Conservation (phyloP, 2,329 filamentous ascomycete genomes). For the Neopestalotiopsis clavispora region DNA sequence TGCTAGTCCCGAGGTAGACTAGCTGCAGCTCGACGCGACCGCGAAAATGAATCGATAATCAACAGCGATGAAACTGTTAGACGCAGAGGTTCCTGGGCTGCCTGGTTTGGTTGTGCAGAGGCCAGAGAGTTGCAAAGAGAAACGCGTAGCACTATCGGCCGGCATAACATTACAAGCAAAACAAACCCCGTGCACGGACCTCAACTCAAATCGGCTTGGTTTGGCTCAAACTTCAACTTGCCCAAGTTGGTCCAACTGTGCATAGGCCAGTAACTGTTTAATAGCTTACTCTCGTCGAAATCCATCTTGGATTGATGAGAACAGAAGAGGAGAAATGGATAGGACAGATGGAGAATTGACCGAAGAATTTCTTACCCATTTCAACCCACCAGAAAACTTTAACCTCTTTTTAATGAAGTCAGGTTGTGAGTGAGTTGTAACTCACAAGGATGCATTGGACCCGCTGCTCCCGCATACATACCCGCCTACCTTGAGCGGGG, state of each 20-base stretch:
- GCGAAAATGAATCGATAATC: background rate
- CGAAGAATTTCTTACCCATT: background rate
- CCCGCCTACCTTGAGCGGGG: background rate
- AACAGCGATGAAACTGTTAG: background rate
- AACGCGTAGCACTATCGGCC: background rate
- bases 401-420: background rate
- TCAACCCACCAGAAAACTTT: background rate
- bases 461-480: background rate
- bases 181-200: background rate
- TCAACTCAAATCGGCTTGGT: background rate
- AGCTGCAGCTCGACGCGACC: conserved; percentile 9
- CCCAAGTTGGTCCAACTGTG: background rate
- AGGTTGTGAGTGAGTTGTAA: background rate
- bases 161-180: background rate
- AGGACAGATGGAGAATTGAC: background rate
- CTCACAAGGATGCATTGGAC: background rate
- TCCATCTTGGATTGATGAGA: background rate
- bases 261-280: background rate
- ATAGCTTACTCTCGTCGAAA: background rate
- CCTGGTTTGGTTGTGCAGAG: background rate
- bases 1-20: conserved; percentile 13
- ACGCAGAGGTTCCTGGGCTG: background rate
- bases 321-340: background rate
- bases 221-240: background rate
- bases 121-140: background rate